Base-by-base conservation (phyloP, 768 basidiomycete species). In the Peribolospora baueri region DNA sequence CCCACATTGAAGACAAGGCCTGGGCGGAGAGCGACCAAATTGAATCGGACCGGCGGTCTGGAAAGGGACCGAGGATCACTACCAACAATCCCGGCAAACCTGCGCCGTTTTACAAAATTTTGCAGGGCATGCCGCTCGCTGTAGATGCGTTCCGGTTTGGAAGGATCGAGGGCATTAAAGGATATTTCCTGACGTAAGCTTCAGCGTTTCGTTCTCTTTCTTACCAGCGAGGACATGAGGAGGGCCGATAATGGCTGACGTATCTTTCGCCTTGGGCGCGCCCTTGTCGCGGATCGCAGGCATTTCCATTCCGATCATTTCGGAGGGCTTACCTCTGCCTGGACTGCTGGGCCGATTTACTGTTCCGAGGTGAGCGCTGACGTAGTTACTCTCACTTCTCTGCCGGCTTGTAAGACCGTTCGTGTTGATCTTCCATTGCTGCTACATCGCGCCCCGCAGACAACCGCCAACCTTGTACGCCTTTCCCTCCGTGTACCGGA, bases 271-370 rank as follows among this genome's bases (percentile, higher is more conserved):
- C 13, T 36, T n/a, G 10, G 40, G 8, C 39, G n/a, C 13, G 8
- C 38, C 58, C 59, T 68, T 53, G 62, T 46, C 41, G 6, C 10
- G 40, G 25, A 40, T 48, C 7, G 60, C 56, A 91, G 87, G 7
- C 91, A 97, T 64, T 91, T 91, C 0, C 93, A 98, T 67, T 91
- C 87, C 3, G 87, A 95, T 66, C 88, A 91, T 62, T 95, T 93
- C 64, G 93, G 8, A 10, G 5, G 37, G 14, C 93, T 0, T 90
- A 83, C 61, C 72, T 98, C 2, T 81, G 84, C 0, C 46, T 98
- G 93, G 93, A 79, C 77, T 57, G 76, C 74, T 56, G 91, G 93
- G 0, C 86, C 84, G 0, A 93, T 98, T 39, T 98, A 98, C 69
- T 97, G 90, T 67, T 97, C 91, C 3, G 56, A 43, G 66, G 74